phyloP scores from a whole-genome alignment of 495 filamentous ascomycete species.

The Articulospora tetracladia region DNA sequence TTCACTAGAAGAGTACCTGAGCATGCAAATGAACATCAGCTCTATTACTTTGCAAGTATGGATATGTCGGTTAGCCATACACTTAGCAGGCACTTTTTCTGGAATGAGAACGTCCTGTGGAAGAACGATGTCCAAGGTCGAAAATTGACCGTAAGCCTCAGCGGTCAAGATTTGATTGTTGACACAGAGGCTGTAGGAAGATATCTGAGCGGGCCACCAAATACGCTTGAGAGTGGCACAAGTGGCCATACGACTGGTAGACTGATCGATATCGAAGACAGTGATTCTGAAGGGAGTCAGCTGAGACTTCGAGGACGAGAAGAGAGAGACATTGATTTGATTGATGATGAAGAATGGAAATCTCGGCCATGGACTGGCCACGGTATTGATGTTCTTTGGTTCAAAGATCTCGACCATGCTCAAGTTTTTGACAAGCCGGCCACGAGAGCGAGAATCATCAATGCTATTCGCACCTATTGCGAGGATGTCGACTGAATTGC shows the following conservation, averaged over 20 bases:
- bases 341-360: slow-evolving; percentile 36
- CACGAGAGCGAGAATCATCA: slow-evolving; percentile 38
- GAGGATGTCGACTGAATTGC: neutral
- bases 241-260: neutral
- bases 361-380: slow-evolving; percentile 37
- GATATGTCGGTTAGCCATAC: slow-evolving; percentile 59
- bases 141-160: slow-evolving; percentile 42
- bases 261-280: slow-evolving; percentile 18
- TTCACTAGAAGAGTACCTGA: slow-evolving; percentile 54
- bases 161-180: slow-evolving; percentile 61
- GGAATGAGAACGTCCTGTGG: slow-evolving; percentile 65
- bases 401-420: slow-evolving; percentile 59
- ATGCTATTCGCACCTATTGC: slow-evolving; percentile 38
- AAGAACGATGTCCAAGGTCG: slow-evolving; percentile 44
- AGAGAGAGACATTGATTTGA: slow-evolving; percentile 9
- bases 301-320: slow-evolving; percentile 12
- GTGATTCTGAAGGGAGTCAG: slow-evolving; percentile 10
- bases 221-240: neutral
- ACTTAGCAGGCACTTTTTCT: slow-evolving; percentile 61
- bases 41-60: slow-evolving; percentile 64
- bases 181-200: slow-evolving; percentile 51
- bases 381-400: slow-evolving; percentile 61
- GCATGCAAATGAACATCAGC: slow-evolving; percentile 57
- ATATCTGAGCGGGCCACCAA: slow-evolving; percentile 42
- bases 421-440: slow-evolving; percentile 55